Base-by-base conservation (phyloP, 371 early-diverging fungal species). In the Blakeslea trispora region DNA sequence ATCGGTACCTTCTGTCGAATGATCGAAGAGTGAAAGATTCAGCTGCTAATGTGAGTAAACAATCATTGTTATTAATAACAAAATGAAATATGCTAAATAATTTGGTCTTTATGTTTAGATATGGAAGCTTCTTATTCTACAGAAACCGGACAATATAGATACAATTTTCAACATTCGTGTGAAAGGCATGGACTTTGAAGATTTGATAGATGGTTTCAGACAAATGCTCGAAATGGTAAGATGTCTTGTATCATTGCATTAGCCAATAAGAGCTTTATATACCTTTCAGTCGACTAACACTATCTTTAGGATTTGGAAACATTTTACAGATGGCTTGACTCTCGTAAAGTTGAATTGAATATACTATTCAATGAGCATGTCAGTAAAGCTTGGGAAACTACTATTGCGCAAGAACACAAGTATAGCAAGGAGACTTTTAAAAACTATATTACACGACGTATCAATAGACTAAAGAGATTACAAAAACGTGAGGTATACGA, bases 161-260 rank as follows among this genome's bases (percentile, higher is more conserved):
- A 31, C 55, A 2, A 53, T 85, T 17, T 73, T 85, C 19, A 80
- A 75, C 42, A 53, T 76, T 11, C 61, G 72, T 1, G 57, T 71
- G 2, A 73, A 72, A 39, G 84, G 83, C 17, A 51, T 78, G 24
- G 81, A 86, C 24, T 69, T 72, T 22, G 83, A 83, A 37, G 88
- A 86, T 13, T 54, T 89, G 13, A 68, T 86, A 5, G 83, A 86
- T 52, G 88, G 86, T 0, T 87, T 91, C 61, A 66, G 59, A 11
- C 71, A 77, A 49, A 63, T 85, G 58, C 63, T 81, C 9, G 77
- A 79, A 50, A 73, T 77, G 77, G 55, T 47, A 47, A 47, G 8
- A 14, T 3, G n/a, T n/a, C n/a, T n/a, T n/a, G n/a, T n/a, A n/a
- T n/a, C n/a, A n/a, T n/a, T n/a, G n/a, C n/a, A n/a, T n/a, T n/a